phyloP scores from a whole-genome alignment of 2,329 filamentous ascomycete species.

The Dactylellina parvicollis region DNA sequence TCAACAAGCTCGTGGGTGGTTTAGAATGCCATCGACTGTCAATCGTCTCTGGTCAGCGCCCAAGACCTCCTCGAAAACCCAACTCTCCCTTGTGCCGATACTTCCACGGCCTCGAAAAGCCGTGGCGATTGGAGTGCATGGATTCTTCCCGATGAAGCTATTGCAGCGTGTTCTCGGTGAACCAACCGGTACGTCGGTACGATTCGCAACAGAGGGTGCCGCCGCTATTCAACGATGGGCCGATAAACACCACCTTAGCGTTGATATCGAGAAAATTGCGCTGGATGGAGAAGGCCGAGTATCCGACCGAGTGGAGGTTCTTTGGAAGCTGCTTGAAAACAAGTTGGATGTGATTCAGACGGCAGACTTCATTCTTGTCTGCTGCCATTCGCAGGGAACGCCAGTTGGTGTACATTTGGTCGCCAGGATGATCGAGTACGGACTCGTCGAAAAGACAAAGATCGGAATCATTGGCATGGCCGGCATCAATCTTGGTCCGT shows the following conservation, averaged over 20 bases:
- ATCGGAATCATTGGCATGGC: conserved; percentile 80
- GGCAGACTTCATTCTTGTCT: conserved; percentile 90
- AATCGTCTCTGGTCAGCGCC: conserved; percentile 43
- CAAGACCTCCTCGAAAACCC: conserved; percentile 72
- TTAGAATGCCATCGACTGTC: conserved; percentile 65
- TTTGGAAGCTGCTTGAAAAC: conserved; percentile 94
- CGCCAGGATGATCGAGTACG: conserved; percentile 89
- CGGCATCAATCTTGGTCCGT: conserved; percentile 91
- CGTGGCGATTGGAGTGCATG: conserved; percentile 92
- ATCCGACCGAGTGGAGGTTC: conserved; percentile 83
- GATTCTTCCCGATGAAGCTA: conserved; percentile 86
- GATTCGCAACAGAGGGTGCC: conserved; percentile 88
- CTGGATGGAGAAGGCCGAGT: conserved; percentile 95
- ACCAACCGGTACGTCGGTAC: conserved; percentile 92
- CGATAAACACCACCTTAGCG: conserved; percentile 74
- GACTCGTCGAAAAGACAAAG: conserved; percentile 78
- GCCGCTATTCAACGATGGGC: conserved; percentile 86
- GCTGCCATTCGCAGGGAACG: conserved; percentile 94
- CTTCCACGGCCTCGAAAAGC: conserved; percentile 81
- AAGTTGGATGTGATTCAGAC: conserved; percentile 90
- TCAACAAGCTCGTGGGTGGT: conserved; percentile 59
- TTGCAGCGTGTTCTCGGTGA: conserved; percentile 92
- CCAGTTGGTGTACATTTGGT: conserved; percentile 92
- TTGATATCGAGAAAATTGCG: conserved; percentile 91
- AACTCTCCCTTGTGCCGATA: conserved; percentile 77